Evolutionary conservation across 345 rosid genomes (phyloP), one percentile per base, ranked within the genome.

Genomic region (Salix caprea): DNA sequence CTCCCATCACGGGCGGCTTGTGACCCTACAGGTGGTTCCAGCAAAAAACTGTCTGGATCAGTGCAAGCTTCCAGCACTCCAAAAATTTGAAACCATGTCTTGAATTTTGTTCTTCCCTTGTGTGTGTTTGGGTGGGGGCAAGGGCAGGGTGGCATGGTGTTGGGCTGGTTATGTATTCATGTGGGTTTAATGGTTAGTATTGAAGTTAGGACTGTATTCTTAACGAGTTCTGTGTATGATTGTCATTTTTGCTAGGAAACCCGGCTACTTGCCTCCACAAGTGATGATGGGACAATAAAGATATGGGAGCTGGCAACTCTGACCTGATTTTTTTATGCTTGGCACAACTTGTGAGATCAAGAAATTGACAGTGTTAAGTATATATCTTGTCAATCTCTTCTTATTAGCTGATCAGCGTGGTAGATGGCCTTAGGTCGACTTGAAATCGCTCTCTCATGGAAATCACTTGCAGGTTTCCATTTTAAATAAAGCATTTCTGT

Each of bases 281-380:
- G 99, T 65, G 99, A 95, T 75, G 97, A 95, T 76, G 94, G 90
- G 69, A 86, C 77, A 3, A 86, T 91, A 80, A 91, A 89, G 89
- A 82, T 94, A 54, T 92, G 98, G 97, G 85, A 85, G 87, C 84
- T 90, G 70, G 82, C 76, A 83, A 74, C 83, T 60, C 68, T 69
- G 67, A 69, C 72, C 37, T 89, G 85, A 86, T 78, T 16, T 21
- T 16, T 60, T 1, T 9, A 62, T 62, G 26, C 13, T 62, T 23
- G 15, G 66, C 30, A 62, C 30, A 26, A 15, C 23, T 62, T 62
- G 26, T 62, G 66, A 62, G 26, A 26, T 24, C 26, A 26, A 62
- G 66, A n/a, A 10, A 61, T 61, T 28, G 65, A 23, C 10, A 32
- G 46, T 42, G 14, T 14, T 13, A 46, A 13, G 14, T 44, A 44